A percentile compares a stretch with the other conserved stretches of the same genome.
Conservation (phyloP, 2,329 filamentous ascomycete species). For the Talaromyces sp. region DNA sequence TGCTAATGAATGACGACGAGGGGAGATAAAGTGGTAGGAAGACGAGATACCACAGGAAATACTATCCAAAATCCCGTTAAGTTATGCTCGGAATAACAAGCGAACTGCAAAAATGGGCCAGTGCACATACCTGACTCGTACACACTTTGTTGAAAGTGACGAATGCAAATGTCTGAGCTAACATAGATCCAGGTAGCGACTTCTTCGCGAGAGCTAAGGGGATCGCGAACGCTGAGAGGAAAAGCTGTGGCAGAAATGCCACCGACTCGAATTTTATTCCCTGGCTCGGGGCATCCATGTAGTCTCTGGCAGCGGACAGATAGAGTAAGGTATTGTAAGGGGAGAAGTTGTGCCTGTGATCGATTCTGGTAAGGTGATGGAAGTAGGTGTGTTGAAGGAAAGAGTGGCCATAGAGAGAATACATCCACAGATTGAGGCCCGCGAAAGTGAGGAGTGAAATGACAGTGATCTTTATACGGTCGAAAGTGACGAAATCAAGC, state of each 20-base stretch:
- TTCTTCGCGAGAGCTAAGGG: conserved; percentile 72
- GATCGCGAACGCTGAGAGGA: conserved; percentile 71
- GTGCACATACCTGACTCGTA: conserved; percentile 74
- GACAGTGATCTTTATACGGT: conserved; percentile 38
- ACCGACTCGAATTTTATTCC: conserved; percentile 61
- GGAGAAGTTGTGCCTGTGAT: conserved; percentile 98
- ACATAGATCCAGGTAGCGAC: conserved; percentile 75
- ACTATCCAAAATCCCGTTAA: conserved; percentile 55
- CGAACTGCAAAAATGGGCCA: too few relatives aligned
- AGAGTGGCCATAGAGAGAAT: conserved; percentile 65
- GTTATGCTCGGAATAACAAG: neutral
- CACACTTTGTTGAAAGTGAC: conserved; percentile 98
- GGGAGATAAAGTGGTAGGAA: conserved; percentile 90
- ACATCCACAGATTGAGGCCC: conserved; percentile 73
- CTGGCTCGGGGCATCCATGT: conserved; percentile 15
- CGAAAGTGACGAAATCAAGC: conserved; percentile 34
- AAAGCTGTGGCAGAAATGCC: conserved; percentile 82
- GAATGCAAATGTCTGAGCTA: conserved; percentile 94
- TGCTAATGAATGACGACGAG: conserved; percentile 63
- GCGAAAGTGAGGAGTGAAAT: conserved; percentile 69
- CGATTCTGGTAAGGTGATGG: conserved; percentile 86
- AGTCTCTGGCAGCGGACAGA: conserved; percentile 62
- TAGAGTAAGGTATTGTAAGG: conserved; percentile 92
- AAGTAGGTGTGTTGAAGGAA: conserved; percentile 89
- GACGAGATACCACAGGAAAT: conserved; percentile 97